Percentiles rank a stretch among this genome's conserved stretches.
phyloP scores from a whole-genome alignment of 352 stramenopile genomes.

The Pythium volutum region DNA sequence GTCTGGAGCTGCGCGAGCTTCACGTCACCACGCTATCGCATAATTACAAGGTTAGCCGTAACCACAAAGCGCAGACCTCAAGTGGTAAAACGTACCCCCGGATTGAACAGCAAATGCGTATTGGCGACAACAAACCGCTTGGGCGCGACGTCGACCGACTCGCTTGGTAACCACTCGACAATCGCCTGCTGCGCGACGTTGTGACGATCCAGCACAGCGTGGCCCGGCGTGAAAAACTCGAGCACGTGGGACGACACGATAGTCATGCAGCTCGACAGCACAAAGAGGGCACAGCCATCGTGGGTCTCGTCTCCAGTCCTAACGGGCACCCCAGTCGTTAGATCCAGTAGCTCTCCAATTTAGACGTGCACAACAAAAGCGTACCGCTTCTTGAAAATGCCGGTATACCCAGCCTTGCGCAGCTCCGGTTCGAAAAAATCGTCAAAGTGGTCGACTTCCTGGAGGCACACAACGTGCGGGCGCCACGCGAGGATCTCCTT shows the following conservation, averaged over 20 bases:
- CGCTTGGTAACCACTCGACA: constrained; percentile 29
- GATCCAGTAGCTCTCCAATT: not conserved
- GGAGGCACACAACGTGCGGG: constrained; percentile 57
- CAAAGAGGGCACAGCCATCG: constrained; percentile 69
- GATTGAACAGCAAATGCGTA: constrained; percentile 74
- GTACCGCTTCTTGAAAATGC: constrained; percentile 60
- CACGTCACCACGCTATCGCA: constrained; percentile 51
- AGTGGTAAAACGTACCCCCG: constrained; percentile 34
- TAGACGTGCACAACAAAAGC: not conserved
- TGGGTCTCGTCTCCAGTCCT: constrained; percentile 59
- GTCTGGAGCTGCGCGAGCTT: constrained; percentile 60
- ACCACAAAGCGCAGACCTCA: not conserved
- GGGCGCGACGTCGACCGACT: not conserved
- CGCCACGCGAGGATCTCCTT: constrained; percentile 48
- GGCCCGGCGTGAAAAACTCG: constrained; percentile 41
- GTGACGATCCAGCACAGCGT: constrained; percentile 52
- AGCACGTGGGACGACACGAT: constrained; percentile 42
- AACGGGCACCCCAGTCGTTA: not conserved
- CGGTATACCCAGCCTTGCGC: constrained; percentile 43
- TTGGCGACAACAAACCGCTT: constrained; percentile 55
- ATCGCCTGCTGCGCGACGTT: constrained; percentile 56
- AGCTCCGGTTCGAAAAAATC: constrained; percentile 70
- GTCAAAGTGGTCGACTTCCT: constrained; percentile 72
- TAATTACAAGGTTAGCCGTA: not conserved
- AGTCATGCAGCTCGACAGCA: constrained; percentile 40